Conservation (phyloP, 78 protist species). For the Blattamonas nauphoetae region DNA sequence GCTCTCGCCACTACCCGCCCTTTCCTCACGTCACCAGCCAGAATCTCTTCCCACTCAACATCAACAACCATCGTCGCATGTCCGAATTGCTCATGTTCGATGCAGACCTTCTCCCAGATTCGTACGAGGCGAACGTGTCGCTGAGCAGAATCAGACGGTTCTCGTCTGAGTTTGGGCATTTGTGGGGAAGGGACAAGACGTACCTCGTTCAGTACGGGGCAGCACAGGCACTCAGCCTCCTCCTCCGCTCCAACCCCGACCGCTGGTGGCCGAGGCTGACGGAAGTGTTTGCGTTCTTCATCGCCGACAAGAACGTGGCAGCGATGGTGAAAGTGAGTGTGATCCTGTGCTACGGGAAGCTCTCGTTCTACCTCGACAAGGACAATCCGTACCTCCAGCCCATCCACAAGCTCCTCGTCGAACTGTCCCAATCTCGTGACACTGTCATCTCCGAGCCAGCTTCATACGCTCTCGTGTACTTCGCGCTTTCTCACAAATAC, state of each 20-base stretch:
- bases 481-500: background rate
- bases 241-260: slow-evolving; percentile 27
- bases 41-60: no score
- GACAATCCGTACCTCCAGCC: slow-evolving; percentile 6
- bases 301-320: background rate
- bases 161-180: background rate
- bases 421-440: background rate
- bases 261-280: slow-evolving; percentile 6
- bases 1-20: no score
- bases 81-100: no score
- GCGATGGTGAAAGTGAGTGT: slow-evolving; percentile 11
- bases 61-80: no score
- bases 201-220: slow-evolving; percentile 19
- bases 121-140: no score
- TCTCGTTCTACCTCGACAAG: slow-evolving; percentile 4
- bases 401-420: background rate
- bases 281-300: background rate
- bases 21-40: no score
- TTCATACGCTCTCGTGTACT: slow-evolving; percentile 5
- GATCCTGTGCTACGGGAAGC: slow-evolving; percentile 17
- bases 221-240: slow-evolving; percentile 5
- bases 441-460: slow-evolving; percentile 17
- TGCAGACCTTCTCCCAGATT: background rate
- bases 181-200: background rate
- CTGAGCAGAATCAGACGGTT: no score